Base-by-base conservation (phyloP, 352 stramenopile species). In the Phytopythium litorale region DNA sequence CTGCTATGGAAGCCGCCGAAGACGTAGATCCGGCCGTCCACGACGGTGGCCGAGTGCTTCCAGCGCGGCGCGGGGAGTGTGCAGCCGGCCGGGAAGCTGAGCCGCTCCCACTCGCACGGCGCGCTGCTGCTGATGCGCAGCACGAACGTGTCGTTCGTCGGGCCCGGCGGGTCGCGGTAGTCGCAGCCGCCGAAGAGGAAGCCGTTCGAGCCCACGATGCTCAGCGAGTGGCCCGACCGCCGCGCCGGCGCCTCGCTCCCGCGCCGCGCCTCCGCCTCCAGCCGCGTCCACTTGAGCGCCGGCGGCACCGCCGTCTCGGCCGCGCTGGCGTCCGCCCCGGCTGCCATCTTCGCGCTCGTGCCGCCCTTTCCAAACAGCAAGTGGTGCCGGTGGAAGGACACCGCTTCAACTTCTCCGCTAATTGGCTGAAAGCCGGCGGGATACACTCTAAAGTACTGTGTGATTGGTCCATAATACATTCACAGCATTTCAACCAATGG, bases 131-230 rank as follows among this genome's bases (percentile, higher is more conserved):
- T 84, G 63, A 93, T 91, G 45, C 97, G 92, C 37, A 99, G 81
- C 75, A 97, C 91, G 64, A 94, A 98, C 12, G 98, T 77, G 56
- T 98, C 91, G 62, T 95, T 97, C 1, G 89, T 98, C 12, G 95
- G 96, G 0, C 94, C 93, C 3, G 95, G 92, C 9, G 90, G 84
- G 33, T 94, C 78, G 19, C 72, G 58, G 58, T 96, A 87, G 70
- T 97, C 91, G 71, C 82, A 97, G 32, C 96, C 96, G 42, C 95
- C 96, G 73, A 99, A 98, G 16, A 99, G 74, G 63, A 95, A 98
- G 18, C 79, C 84, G 58, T 78, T 96, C 28, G 81, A 84, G 60
- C 92, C 92, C 16, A 97, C 78, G 50, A 97, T 76, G 37, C 88
- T 98, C 52, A 98, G 89, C 42, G 92, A 89, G 72, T 98, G 96